Evolutionary conservation across 768 basidiomycete genomes (phyloP), one percentile per base, ranked within the genome.

Genomic region (Rhizopogon vinicolor): DNA sequence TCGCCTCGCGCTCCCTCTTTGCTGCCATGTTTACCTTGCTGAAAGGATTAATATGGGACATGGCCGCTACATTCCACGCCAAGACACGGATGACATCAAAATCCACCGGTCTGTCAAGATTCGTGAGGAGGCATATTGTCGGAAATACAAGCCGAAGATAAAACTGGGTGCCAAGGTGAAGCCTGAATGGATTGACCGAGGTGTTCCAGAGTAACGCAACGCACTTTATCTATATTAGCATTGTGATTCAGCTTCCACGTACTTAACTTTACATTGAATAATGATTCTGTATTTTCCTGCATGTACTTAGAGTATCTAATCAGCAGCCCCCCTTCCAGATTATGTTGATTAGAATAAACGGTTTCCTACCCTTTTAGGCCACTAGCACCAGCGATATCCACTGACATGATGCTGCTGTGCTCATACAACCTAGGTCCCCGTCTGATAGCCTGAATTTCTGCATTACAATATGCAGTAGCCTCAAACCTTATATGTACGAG

Each of bases 51-150:
- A 82, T 45, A 66, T 72, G 31, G 81, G 78, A 5, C 57, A 61
- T 13, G 76, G 76, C 1, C 71, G 80, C 42, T 62, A 65, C 7
- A 69, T 81, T 43, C 78, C 75, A 5, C 72, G 67, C 53, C 78
- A 78, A 54, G 43, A 60, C 0, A 53, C 57, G 0, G 64, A 72
- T 13, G 74, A 69, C 0, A 57, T 75, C 46, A 75, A 77, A 57
- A 41, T 82, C 1, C 82, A 83, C 54, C 64, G 80, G 12, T 67
- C 75, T 22, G 82, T 83, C 54, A 69, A 70, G 58, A 60, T 77
- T 57, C 74, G 85, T 54, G 75, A 84, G 75, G 80, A 83, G 28
- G 78, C 83, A 1, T 62, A 72, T 28, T 68, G 70, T 1, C 52
- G 67, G 0, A 68, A 66, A 50, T 82, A 82, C 57, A 62, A 54